Base-by-base conservation (phyloP, 2,329 filamentous ascomycete genomes). In the Seiridium cupressi region DNA sequence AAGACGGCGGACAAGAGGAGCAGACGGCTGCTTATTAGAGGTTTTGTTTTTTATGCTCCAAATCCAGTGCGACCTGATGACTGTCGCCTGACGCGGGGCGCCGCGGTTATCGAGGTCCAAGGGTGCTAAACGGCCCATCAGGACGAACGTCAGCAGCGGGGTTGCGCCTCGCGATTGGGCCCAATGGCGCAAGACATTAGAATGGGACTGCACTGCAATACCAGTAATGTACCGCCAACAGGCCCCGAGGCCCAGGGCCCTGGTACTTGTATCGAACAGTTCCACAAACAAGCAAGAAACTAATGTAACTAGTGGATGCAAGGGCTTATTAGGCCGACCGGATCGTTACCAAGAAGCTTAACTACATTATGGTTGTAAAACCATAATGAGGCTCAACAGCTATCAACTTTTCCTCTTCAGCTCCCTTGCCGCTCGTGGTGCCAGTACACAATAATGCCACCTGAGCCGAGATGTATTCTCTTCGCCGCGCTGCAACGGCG, bases 381-480 rank as follows among this genome's bases (percentile, higher is more conserved):
- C 18, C 18, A 26, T 26, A 26, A 26, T 26, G 18, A 26, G 18
- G 18, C 18, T 26, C 18, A 26, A 26, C 18, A 26, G 18, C 18
- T 26, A 26, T 26, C 18, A 26, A 26, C 18, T 26, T 26, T 26
- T 26, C 18, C 18, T 26, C 18, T 26, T 26, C 18, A 26, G 18
- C 18, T 26, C 18, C 18, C 18, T 26, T 26, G 18, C 18, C 18
- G 18, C 18, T 26, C 18, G 18, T 26, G 18, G 18, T 26, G 7
- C 8, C 8, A 48, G 46, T 31, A n/a, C 9, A 31, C 58, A 60
- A 62, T 59, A 61, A 66, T 68, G 64, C 38, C 58, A 58, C 60
- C 55, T 54, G 38, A 60, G 64, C 63, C 65, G 62, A 51, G 49
- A 69, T 70, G 68, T 36, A 61, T 38, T 59, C 59, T 55, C 9